Conservation (phyloP, 805 yeast species). For the Lipomyces mesembrius region DNA sequence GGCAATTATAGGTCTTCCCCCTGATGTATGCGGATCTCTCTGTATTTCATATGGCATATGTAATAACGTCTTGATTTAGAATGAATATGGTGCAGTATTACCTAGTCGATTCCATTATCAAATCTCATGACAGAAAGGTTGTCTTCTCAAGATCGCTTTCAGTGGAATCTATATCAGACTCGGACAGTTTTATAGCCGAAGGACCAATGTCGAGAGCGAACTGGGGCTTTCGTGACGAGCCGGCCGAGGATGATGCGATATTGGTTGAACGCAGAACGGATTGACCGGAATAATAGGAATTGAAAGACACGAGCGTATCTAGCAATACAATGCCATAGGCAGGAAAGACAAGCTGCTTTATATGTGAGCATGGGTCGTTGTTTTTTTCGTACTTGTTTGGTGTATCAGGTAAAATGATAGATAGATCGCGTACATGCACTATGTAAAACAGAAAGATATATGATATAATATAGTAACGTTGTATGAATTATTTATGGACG, state of each 20-base stretch:
- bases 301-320: not conserved
- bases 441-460: not conserved
- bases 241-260: conserved; percentile 25
- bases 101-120: conserved; percentile 63
- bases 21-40: conserved; percentile 39
- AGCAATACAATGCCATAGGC: not conserved
- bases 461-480: not conserved
- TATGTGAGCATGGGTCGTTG: not conserved
- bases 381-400: not conserved
- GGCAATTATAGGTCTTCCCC: conserved; percentile 42
- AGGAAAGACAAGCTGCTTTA: not conserved
- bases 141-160: not conserved
- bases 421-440: not conserved
- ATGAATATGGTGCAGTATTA: conserved; percentile 58
- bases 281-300: not conserved
- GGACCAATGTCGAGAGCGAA: conserved; percentile 8
- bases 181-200: not conserved
- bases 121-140: conserved; percentile 49
- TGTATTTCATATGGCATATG: not conserved
- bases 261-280: conserved; percentile 17
- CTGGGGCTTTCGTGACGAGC: conserved; percentile 27
- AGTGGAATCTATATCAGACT: not conserved
- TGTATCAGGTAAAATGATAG: not conserved
- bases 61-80: conserved; percentile 14
- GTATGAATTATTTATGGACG: not conserved